These are phyloP conservation scores for Zoysia japonica DNA, from an alignment of 176 grass and related monocot genomes.

Conservation along the genomic window DNA sequence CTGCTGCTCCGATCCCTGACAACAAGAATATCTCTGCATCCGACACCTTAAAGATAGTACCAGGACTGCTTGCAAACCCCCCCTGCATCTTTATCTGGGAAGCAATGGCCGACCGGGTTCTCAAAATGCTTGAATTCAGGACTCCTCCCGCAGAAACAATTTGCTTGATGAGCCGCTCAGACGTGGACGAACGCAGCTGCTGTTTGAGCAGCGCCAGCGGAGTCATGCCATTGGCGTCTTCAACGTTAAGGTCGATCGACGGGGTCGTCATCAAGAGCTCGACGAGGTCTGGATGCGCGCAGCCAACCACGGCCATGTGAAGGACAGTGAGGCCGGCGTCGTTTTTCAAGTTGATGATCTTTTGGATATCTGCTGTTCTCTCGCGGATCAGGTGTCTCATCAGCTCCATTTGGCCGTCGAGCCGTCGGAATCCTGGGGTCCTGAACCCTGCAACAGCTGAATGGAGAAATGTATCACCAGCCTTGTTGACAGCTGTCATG, in stretches of 20 bases:
- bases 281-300: conserved; percentile 68
- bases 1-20: conserved; percentile 46
- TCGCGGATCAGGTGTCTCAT: conserved; percentile 60
- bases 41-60: conserved; percentile 77
- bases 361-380: conserved; percentile 41
- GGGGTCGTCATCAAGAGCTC: conserved; percentile 65
- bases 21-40: conserved; percentile 89
- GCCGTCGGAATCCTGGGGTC: conserved; percentile 78
- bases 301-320: conserved; percentile 80
- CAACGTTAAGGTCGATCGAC: conserved; percentile 67
- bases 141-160: conserved; percentile 80
- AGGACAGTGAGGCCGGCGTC: conserved; percentile 72
- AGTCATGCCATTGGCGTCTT: conserved; percentile 71
- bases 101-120: conserved; percentile 54
- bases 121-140: conserved; percentile 58
- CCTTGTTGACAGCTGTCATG: conserved; percentile 51
- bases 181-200: conserved; percentile 67
- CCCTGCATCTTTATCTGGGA: conserved; percentile 79
- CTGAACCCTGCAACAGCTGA: conserved; percentile 86
- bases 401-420: conserved; percentile 84
- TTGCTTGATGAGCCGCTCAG: conserved; percentile 76
- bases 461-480: conserved; percentile 88
- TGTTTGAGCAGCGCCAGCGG: conserved; percentile 70
- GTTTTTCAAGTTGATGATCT: conserved; percentile 79
- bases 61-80: conserved; percentile 62